Percentiles rank a stretch among this genome's conserved stretches.
Evolutionary conservation across 345 rosid species (phyloP).

Genomic region (Excoecaria agallocha): DNA sequence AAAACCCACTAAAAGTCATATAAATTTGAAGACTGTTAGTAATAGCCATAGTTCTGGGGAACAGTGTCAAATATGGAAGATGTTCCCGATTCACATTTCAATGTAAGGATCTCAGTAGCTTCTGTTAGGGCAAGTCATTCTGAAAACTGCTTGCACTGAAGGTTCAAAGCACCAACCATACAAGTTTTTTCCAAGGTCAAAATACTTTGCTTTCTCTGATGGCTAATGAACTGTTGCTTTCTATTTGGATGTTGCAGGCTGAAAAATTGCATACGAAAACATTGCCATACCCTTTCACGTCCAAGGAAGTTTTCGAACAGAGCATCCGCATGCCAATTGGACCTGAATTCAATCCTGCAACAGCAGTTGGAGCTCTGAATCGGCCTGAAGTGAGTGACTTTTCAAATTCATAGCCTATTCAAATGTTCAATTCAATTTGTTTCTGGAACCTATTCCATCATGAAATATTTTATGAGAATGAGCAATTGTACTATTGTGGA

Average conservation of each 20-base stretch:
- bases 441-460: neutral
- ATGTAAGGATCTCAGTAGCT: neutral
- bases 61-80: neutral
- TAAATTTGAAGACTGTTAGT: neutral
- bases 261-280: constrained; percentile 70
- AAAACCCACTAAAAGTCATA: neutral
- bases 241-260: constrained; percentile 46
- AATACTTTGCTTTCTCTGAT: neutral
- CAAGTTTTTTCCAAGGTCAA: neutral
- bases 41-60: neutral
- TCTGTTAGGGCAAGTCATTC: neutral
- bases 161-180: neutral
- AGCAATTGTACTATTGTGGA: neutral
- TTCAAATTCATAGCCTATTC: neutral
- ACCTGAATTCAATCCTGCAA: constrained; percentile 84
- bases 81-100: neutral
- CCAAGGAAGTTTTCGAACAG: constrained; percentile 71
- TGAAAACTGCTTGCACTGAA: neutral
- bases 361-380: constrained; percentile 59
- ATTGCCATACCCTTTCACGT: constrained; percentile 79
- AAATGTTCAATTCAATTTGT: neutral
- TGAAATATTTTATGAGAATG: neutral
- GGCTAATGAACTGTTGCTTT: neutral
- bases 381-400: constrained; percentile 65
- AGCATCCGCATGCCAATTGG: constrained; percentile 93